Evolutionary conservation across 2,329 filamentous ascomycete species (phyloP).

Genomic region (Drechslerella dactyloides): DNA sequence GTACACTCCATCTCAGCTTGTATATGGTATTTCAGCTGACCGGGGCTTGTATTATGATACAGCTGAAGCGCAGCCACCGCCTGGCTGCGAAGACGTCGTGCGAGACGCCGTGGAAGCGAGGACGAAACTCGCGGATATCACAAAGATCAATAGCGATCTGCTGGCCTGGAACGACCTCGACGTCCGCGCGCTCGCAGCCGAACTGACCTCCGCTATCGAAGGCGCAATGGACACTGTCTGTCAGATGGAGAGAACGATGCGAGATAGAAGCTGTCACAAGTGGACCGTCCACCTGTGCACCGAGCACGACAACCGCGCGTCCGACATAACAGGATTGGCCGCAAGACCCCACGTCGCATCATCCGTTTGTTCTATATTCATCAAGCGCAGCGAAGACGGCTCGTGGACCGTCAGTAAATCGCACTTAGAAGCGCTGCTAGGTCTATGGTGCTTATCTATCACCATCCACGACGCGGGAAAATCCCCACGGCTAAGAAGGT

Average conservation of each 20-base stretch:
- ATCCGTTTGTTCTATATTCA: conserved; percentile 10
- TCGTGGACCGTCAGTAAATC: conserved; percentile 18
- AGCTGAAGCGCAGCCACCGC: background rate
- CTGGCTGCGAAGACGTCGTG: too few species aligned
- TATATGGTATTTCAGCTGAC: background rate
- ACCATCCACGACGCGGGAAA: conserved; percentile 15
- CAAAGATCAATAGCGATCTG: conserved; percentile 10
- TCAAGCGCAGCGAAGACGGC: background rate
- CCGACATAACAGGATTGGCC: conserved; percentile 8
- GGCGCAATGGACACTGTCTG: conserved; percentile 29
- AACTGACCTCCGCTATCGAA: conserved; percentile 22
- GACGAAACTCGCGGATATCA: conserved; percentile 14
- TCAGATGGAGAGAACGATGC: background rate
- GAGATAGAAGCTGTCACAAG: background rate
- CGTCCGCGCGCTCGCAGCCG: conserved; percentile 9
- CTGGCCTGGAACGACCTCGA: conserved; percentile 29
- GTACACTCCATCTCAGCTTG: too few species aligned
- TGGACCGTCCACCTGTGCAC: background rate
- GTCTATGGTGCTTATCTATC: conserved; percentile 34
- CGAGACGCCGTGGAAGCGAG: conserved; percentile 23
- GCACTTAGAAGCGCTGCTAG: conserved; percentile 28
- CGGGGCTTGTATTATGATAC: background rate
- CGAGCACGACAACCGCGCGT: background rate
- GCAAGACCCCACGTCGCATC: conserved; percentile 9
- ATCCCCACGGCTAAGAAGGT: background rate